Base-by-base conservation (phyloP, 2,329 filamentous ascomycete genomes). In the Botrytis squamosa region DNA sequence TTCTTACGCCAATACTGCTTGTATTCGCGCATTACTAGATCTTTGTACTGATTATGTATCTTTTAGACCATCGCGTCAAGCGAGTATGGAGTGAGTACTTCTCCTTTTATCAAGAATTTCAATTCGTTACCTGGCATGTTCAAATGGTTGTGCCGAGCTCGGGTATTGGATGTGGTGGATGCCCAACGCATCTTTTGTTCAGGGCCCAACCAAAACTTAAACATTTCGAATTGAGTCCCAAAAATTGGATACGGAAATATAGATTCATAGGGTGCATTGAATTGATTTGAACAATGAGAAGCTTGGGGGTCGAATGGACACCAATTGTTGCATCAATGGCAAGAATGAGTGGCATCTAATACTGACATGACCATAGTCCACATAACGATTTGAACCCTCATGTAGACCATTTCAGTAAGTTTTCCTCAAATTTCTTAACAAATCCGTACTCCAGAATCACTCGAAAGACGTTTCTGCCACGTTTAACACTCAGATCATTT, bases 351-450 rank as follows among this genome's bases (percentile, higher is more conserved):
- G 57, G 9, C 22, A n/a, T n/a, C 20, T 44, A 20, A 5, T 70
- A 49, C 64, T 72, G 40, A 72, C 33, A 62, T 38, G 20, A 60
- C 25, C 52, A 38, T 33, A 72, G 71, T 76, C 80, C 80, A 75
- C 79, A 81, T 63, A 80, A 81, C 68, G 80, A 81, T 44, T 72
- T 81, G n/a, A 80, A 80, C 66, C 79, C 80, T 40, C 79, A 80
- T 67, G 75, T 89, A 83, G 86, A 89, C 75, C 86, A 90, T 79
- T 91, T 88, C 80, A 88, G 71, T 73, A 70, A 70, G 71, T 16
- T 60, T 18, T 20, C 18, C n/a, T 14, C 38, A 9, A 57, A 25
- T 42, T 18, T n/a, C 10, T 18, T 57, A 10, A 42, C 55, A 18
- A 57, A 33, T 33, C 33, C 25, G 10, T 44, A 20, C 49, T 57